Evolutionary conservation across 371 early-diverging fungal species (phyloP), one percentile per base, ranked within the genome.

Genomic region (Rhizopus delemar): DNA sequence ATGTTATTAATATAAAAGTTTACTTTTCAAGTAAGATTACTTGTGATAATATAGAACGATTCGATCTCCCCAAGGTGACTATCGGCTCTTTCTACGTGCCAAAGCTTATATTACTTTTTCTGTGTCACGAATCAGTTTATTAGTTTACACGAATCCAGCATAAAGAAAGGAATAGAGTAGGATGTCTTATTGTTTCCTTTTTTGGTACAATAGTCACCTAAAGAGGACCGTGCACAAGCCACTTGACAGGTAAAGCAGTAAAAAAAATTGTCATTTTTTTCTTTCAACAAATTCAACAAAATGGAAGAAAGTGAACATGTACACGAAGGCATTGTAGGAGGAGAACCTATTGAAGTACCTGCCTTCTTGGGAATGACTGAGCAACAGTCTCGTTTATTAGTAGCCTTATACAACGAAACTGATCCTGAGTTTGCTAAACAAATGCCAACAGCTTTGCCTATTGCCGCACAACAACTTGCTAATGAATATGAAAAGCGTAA

Each of bases 321-420:
- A 9, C 48, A 48, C 4, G 48, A 48, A 5, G 48, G 29, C 5
- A 48, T 48, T 5, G 11, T 48, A 5, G 48, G 43, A 16, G 61
- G 57, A 13, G 68, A 61, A 28, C 57, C 58, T 29, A 22, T 62
- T 12, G 62, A 77, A 50, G 62, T 79, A 16, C 79, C 79, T 34
- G 68, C 85, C n/a, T 82, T 85, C 58, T 66, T 85, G 57, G 80
- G 80, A 7, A 66, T 85, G 66, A 70, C 75, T 9, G 81, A 81
- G 46, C 83, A 81, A 48, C 81, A 85, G 56, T 79, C 82, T 31
- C 74, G 74, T 13, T 61, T 83, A 15, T 57, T 85, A n/a, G 69
- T 85, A 51, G 83, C 85, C 8, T 68, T 85, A 16, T 85, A 85
- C 67, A 78, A 80, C 43, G 82, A 82, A 53, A 74, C 81, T 16